Base-by-base conservation (phyloP, 108 stramenopile species). In the Mediolabrus comicus region DNA sequence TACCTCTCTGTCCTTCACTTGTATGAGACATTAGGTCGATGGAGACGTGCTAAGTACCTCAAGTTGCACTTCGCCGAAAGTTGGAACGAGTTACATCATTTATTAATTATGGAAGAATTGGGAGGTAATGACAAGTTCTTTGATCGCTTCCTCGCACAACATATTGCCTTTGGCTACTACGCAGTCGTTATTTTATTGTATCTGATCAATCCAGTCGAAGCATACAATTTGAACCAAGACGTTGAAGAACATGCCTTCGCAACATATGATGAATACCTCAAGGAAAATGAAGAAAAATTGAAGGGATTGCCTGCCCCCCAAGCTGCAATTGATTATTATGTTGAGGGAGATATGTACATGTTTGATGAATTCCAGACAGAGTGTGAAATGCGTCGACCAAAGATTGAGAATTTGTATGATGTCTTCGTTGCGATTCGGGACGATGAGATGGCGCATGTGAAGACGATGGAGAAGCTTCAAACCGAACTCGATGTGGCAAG, bases 1-100 rank as follows among this genome's bases (percentile, higher is more conserved):
- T 97, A 97, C 77, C 62, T 88, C 58, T 78, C 80, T 14, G 86
- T 94, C 14, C 81, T 98, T 29, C 97, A 98, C 74, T 68, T 97
- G 1, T 94, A 91, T 56, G 97, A 98, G 79, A 94, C 95, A 3
- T 53, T 97, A 43, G 97, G 97, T 0, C 62, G 69, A 56, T 90
- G 90, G 87, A 70, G 91, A 28, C 31, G 61, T 27, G 85, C 83
- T 34, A 86, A 94, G 36, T 84, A 83, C 34, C 72, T 86, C 27
- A 86, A 86, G 71, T 51, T 94, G 16, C 91, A 93, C 64, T 87
- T 83, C 73, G 95, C 96, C 61, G 96, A 98, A 80, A 82, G 86
- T 38, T 92, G 88, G 77, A 98, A 98, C 72, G 98, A 98, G 77
- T 59, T 95, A 60, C 97, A 97, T 68, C 98, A 98, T 79, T 80